phyloP scores from a whole-genome alignment of 805 yeast species.

The Wickerhamiella nectarea region DNA sequence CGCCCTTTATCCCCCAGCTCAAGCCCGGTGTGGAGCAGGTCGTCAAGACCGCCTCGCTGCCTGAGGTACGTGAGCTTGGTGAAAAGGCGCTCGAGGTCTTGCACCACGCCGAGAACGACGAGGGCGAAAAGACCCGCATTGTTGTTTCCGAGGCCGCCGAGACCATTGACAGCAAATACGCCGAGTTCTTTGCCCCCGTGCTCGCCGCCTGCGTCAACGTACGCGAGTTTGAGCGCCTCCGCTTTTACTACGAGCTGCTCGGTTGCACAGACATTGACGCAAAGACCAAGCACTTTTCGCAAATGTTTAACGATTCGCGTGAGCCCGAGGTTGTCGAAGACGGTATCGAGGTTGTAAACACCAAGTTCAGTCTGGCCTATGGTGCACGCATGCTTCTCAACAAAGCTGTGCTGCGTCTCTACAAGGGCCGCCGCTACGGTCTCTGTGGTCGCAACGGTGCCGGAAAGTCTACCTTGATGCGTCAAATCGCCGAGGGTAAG shows the following conservation, averaged over 20 bases:
- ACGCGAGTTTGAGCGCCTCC: constrained; percentile 27
- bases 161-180: constrained; percentile 25
- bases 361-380: constrained; percentile 90
- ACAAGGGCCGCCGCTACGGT: constrained; percentile 95
- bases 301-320: constrained; percentile 30
- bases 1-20: constrained; percentile 68
- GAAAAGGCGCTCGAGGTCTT: constrained; percentile 71
- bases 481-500: constrained; percentile 93
- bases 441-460: constrained; percentile 98
- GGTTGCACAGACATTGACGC: constrained; percentile 8
- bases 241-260: constrained; percentile 12
- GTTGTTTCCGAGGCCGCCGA: constrained; percentile 37
- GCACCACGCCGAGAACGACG: constrained; percentile 67
- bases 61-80: constrained; percentile 92
- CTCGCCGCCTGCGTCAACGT: constrained; percentile 26
- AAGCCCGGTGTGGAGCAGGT: constrained; percentile 89
- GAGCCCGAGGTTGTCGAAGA: constrained; percentile 53
- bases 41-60: constrained; percentile 77
- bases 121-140: constrained; percentile 66
- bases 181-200: constrained; percentile 27
- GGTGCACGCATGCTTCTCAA: constrained; percentile 95
- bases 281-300: constrained; percentile 23
- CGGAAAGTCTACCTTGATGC: constrained; percentile 94
- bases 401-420: constrained; percentile 74
- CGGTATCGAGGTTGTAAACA: constrained; percentile 82